A percentile compares a stretch with the other conserved stretches of the same genome.
Evolutionary conservation across 2,329 filamentous ascomycete genomes (phyloP).

Genomic region (Monosporascus sp.): DNA sequence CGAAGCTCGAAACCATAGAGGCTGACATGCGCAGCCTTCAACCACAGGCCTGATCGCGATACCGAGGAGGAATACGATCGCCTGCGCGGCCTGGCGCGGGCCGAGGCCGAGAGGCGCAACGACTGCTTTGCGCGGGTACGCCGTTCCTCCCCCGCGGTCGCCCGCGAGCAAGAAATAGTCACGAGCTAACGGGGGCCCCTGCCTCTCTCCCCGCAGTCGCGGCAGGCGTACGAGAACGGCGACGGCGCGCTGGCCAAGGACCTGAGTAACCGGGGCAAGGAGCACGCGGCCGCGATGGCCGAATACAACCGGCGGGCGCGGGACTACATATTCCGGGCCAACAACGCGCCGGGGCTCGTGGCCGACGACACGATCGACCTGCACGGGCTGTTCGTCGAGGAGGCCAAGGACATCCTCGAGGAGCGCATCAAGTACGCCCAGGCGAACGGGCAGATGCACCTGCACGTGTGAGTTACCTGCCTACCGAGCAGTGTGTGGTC

Average conservation of each 20-base stretch:
- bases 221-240: conserved; percentile 76
- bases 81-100: conserved; percentile 74
- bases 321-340: conserved; percentile 92
- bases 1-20: not conserved
- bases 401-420: conserved; percentile 87
- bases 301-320: conserved; percentile 87
- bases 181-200: not conserved
- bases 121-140: conserved; percentile 69
- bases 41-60: conserved; percentile 61
- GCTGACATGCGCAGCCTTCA: conserved; percentile 57
- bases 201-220: conserved; percentile 44
- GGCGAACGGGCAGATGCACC: conserved; percentile 67
- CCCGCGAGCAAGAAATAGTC: not conserved
- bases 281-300: conserved; percentile 78
- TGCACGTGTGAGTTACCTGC: conserved; percentile 64
- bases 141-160: conserved; percentile 5
- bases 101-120: conserved; percentile 73
- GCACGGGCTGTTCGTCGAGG: conserved; percentile 90
- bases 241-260: conserved; percentile 81
- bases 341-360: conserved; percentile 75
- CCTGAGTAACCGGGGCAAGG: conserved; percentile 75
- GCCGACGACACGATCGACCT: conserved; percentile 83
- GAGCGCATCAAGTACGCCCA: conserved; percentile 76
- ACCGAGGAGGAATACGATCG: conserved; percentile 88
- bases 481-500: not conserved